A percentile compares a stretch with the other conserved stretches of the same genome.
Conservation (phyloP, 148 eudicot species). For the Gaultheria prostrata region DNA sequence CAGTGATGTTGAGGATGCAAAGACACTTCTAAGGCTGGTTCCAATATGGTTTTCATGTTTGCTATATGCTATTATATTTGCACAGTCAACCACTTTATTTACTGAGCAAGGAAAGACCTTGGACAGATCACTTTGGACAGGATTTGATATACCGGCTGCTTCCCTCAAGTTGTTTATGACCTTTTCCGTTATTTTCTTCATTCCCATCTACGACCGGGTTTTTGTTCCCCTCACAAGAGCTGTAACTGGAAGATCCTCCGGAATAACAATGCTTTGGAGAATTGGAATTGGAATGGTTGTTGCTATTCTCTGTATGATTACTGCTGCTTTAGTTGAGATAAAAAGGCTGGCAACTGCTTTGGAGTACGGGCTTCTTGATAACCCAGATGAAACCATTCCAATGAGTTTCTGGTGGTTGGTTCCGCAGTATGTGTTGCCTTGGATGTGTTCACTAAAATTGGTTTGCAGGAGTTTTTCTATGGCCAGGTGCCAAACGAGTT, state of each 20-base stretch:
- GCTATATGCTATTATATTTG: slow-evolving; percentile 26
- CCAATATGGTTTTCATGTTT: slow-evolving; percentile 47
- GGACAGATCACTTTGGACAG: slow-evolving; percentile 26
- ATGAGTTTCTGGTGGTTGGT: slow-evolving; percentile 50
- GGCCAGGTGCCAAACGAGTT: slow-evolving; percentile 37
- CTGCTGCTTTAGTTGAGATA: slow-evolving; percentile 31
- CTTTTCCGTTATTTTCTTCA: slow-evolving; percentile 22
- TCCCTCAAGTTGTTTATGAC: slow-evolving; percentile 28
- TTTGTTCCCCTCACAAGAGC: slow-evolving; percentile 34
- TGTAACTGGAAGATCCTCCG: slow-evolving; percentile 31
- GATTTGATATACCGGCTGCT: slow-evolving; percentile 34
- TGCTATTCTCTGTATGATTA: slow-evolving; percentile 15
- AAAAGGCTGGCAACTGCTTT: slow-evolving; percentile 23
- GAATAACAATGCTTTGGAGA: slow-evolving; percentile 41
- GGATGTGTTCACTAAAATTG: slow-evolving; percentile 47
- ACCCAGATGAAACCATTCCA: slow-evolving; percentile 25
- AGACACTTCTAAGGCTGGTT: slow-evolving; percentile 33
- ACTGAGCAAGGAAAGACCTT: slow-evolving; percentile 40
- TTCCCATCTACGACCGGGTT: slow-evolving; percentile 37
- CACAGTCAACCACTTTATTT: slow-evolving; percentile 40
- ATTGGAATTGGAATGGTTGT: slow-evolving; percentile 31
- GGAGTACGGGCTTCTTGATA: slow-evolving; percentile 26
- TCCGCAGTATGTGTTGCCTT: slow-evolving; percentile 37
- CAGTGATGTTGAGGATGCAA: slow-evolving; percentile 42
- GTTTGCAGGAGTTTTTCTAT: slow-evolving; percentile 49